phyloP scores from a whole-genome alignment of 108 stramenopile genomes.

The Pelagomonas calceolata region DNA sequence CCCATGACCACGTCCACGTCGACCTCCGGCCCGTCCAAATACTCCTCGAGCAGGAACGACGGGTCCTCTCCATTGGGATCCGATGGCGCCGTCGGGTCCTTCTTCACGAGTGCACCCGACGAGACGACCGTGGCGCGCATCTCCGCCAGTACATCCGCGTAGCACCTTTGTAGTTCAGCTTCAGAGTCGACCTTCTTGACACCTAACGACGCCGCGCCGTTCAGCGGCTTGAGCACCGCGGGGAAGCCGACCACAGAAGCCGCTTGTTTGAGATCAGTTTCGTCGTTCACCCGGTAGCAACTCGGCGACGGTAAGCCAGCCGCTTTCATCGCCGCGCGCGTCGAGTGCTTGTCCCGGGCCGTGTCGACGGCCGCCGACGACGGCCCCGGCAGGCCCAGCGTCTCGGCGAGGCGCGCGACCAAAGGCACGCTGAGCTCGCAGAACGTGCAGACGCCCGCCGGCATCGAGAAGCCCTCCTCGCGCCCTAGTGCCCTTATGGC shows the following conservation, averaged over 20 bases:
- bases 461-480: not conserved
- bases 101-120: not conserved
- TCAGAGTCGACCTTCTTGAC: slow-evolving; percentile 2
- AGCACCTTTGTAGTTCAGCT: not conserved
- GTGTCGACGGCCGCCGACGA: not conserved
- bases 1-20: slow-evolving; percentile 14
- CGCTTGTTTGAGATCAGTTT: not conserved
- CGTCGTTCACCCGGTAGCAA: not conserved
- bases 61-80: not conserved
- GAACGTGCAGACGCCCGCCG: slow-evolving; percentile 7
- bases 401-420: slow-evolving; percentile 6
- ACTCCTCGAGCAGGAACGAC: slow-evolving; percentile 10
- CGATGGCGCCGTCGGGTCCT: slow-evolving; percentile 1
- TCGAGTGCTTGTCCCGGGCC: slow-evolving; percentile 10
- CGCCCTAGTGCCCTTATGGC: not conserved
- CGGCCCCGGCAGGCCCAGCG: slow-evolving; percentile 6
- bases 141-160: not conserved
- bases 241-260: slow-evolving; percentile 11
- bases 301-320: slow-evolving; percentile 5
- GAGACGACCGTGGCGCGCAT: not conserved
- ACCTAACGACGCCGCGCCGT: slow-evolving; percentile 5
- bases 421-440: slow-evolving; percentile 8
- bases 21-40: slow-evolving; percentile 11
- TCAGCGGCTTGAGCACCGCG: slow-evolving; percentile 6
- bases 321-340: slow-evolving; percentile 8